Evolutionary conservation across 345 rosid species (phyloP).

Genomic region (Ricinus communis): DNA sequence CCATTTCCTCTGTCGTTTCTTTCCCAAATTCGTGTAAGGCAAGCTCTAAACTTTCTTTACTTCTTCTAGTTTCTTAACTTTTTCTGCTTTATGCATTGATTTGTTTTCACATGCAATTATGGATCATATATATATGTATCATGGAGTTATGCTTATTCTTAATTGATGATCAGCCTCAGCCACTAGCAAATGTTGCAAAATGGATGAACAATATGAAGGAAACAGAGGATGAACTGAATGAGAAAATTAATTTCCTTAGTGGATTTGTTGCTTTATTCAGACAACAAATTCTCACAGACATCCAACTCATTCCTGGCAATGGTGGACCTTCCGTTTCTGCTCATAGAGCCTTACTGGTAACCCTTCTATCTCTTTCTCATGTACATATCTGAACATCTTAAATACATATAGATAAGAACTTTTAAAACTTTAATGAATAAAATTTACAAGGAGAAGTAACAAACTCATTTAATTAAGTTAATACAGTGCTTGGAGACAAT

Average conservation of each 20-base stretch:
- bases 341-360: constrained; percentile 69
- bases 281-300: constrained; percentile 63
- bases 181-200: constrained; percentile 55
- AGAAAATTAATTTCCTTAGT: constrained; percentile 62
- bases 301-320: constrained; percentile 53
- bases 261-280: constrained; percentile 45
- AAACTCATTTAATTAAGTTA: too few relatives aligned
- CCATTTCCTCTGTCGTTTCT: constrained; percentile 16
- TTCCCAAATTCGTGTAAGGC: constrained; percentile 58
- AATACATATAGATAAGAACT: too few relatives aligned
- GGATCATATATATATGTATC: too few relatives aligned
- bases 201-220: constrained; percentile 69
- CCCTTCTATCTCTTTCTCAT: neutral
- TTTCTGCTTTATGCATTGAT: neutral
- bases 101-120: too few relatives aligned
- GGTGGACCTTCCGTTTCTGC: constrained; percentile 58
- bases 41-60: constrained; percentile 35
- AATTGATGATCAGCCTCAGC: constrained; percentile 32
- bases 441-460: too few relatives aligned
- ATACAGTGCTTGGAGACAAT: too few relatives aligned
- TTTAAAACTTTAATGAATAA: too few relatives aligned
- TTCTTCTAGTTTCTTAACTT: neutral
- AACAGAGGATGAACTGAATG: constrained; percentile 51
- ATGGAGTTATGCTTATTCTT: too few relatives aligned
- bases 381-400: too few relatives aligned